phyloP scores from a whole-genome alignment of 768 basidiomycete genomes.

The Russula sp. region DNA sequence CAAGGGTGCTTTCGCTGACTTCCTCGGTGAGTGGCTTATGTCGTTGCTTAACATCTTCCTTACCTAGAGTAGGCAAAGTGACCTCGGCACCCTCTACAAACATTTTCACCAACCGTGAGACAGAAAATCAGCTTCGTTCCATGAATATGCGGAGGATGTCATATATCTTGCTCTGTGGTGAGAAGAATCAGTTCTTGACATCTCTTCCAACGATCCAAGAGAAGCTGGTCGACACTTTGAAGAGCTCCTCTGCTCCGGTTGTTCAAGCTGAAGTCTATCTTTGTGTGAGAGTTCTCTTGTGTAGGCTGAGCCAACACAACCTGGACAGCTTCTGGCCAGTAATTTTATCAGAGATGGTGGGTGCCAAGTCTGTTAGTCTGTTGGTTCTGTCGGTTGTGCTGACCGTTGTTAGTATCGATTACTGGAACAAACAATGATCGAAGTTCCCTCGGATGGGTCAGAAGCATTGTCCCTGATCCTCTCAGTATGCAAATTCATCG shows the following conservation, averaged over 20 bases:
- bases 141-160: conserved; percentile 84
- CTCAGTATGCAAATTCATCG: conserved; percentile 90
- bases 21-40: conserved; percentile 54
- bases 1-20: conserved; percentile 77
- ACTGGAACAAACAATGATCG: conserved; percentile 73
- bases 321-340: conserved; percentile 97
- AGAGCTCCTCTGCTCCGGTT: conserved; percentile 69
- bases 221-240: conserved; percentile 88
- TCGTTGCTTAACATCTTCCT: conserved; percentile 24
- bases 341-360: conserved; percentile 83
- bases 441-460: conserved; percentile 72
- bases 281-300: conserved; percentile 86
- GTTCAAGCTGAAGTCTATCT: conserved; percentile 95
- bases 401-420: conserved; percentile 63
- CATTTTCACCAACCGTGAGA: conserved; percentile 93
- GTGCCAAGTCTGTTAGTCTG: conserved; percentile 23
- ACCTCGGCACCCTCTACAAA: conserved; percentile 86
- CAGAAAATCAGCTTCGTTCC: conserved; percentile 84
- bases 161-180: conserved; percentile 78
- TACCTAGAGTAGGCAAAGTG: conserved; percentile 52
- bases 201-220: conserved; percentile 95
- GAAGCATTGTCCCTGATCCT: conserved; percentile 80
- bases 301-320: conserved; percentile 85
- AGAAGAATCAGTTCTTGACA: conserved; percentile 85
- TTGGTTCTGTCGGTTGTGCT: neutral